Base-by-base conservation (phyloP, 2,329 filamentous ascomycete genomes). In the Dothideomycetes sp. region DNA sequence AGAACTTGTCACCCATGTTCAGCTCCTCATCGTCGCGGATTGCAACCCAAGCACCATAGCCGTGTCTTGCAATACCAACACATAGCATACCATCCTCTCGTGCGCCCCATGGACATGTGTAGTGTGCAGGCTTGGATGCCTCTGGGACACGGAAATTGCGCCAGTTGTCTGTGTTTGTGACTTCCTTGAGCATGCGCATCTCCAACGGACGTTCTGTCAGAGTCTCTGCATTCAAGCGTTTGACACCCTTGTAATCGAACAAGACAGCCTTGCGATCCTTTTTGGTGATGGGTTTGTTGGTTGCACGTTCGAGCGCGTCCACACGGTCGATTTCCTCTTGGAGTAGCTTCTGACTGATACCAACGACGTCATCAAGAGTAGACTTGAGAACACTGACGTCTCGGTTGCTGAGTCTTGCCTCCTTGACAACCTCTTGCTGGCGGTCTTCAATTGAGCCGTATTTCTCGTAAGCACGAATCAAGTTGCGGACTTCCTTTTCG, bases 211-310 rank as follows among this genome's bases (percentile, higher is more conserved):
- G 81, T 51, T 96, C 89, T 9, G 94, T 78, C 41, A 95, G 83
- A 0, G 91, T 96, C 62, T 94, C 87, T 1, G 91, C 91, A 56
- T 98, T 98, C 54, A 95, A 76, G 53, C 94, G 88, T 63, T 94
- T 94, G 36, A 95, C 82, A 41, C 88, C 86, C 32, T 83, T 81
- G 62, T 88, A 94, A 58, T 96, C 88, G 53, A 98, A 95, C 31
- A 98, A 69, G 13, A 98, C 85, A 1, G 91, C 91, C 63, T 98
- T 98, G 62, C 86, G 86, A 58, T 98, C 91, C 62, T 98, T 98
- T 68, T 96, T 95, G 0, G 89, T 94, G 41, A 93, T 64, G 2
- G 79, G 73, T 58, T 91, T 93, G 56, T 85, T 85, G 0, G 76
- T 73, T 48, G 82, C 69, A 16, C 70, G 78, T 60, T 91, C 84